These are phyloP conservation scores for Barnettozyma pratensis DNA, from an alignment of 805 yeast genomes.

Conservation along the genomic window DNA sequence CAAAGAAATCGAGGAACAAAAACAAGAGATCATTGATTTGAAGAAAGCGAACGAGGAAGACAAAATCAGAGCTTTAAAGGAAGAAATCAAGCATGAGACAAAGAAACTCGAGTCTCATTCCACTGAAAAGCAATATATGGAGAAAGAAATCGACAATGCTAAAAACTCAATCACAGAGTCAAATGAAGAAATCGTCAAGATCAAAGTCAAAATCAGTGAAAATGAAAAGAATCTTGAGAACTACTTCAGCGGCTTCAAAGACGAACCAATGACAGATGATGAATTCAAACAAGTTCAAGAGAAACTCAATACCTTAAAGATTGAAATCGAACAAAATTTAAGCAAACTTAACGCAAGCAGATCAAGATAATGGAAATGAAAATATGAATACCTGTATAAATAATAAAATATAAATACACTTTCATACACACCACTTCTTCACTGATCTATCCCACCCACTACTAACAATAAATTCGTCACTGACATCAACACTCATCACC, in stretches of 20 bases:
- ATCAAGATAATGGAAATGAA: slow-evolving; percentile 2
- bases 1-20: slow-evolving; percentile 21
- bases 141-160: slow-evolving; percentile 52
- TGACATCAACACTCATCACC: slow-evolving; percentile 64
- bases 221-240: slow-evolving; percentile 13
- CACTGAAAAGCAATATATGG: slow-evolving; percentile 63
- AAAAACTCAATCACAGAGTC: slow-evolving; percentile 43
- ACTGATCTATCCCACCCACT: slow-evolving; percentile 85
- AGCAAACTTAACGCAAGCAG: slow-evolving; percentile 17
- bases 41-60: slow-evolving; percentile 25
- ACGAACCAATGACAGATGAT: slow-evolving; percentile 10
- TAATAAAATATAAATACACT: slow-evolving; percentile 5
- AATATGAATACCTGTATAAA: neutral
- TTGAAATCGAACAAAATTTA: slow-evolving; percentile 19
- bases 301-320: slow-evolving; percentile 8
- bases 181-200: slow-evolving; percentile 24
- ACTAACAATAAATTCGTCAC: slow-evolving; percentile 43
- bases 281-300: slow-evolving; percentile 14
- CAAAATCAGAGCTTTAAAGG: slow-evolving; percentile 41
- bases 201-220: slow-evolving; percentile 10
- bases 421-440: slow-evolving; percentile 48
- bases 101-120: slow-evolving; percentile 39
- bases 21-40: slow-evolving; percentile 22
- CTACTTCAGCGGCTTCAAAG: slow-evolving; percentile 17
- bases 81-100: slow-evolving; percentile 39